Base-by-base conservation (phyloP, 225 moss, liverwort and hornwort genomes). In the Neckera pumila region DNA sequence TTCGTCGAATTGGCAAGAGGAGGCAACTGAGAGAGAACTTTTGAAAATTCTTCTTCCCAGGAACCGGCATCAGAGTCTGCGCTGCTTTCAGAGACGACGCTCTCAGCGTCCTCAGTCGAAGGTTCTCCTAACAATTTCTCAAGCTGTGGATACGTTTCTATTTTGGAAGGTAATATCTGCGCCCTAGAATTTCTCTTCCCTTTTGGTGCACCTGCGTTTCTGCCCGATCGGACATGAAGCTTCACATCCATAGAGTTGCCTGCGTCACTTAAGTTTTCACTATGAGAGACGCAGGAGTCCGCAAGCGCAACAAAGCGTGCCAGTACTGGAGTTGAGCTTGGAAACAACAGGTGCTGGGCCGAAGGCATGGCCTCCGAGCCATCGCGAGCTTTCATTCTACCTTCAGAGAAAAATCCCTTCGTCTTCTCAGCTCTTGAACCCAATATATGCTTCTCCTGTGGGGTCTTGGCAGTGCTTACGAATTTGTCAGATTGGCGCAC, bases 1-100 rank as follows among this genome's bases (percentile, higher is more conserved):
- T 53, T 33, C 31, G 83, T 82, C 38, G 84, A 73, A 69, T 89
- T 76, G 53, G 67, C 63, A 60, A 80, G 73, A 31, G 92, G 87
- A 80, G 88, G 90, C 80, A 92, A 79, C 88, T 93, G 91, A 51
- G 91, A 86, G 62, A 94, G 85, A 75, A 72, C 92, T 36, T 86
- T 90, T 28, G 89, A 78, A 30, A 92, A 84, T 54, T 94, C 93
- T 42, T 89, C 92, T 73, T 95, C 95, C 56, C 89, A 86, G 73
- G 88, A 86, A 75, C 85, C 45, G 28, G 89, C 89, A 71, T 90
- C 85, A 88, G 93, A 83, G 83, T 93, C 80, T 81, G 90, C 86
- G 87, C 89, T 76, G 91, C 91, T 79, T 92, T 91, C 89, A 87
- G 93, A 85, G 84, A 91, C 62, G 65, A 92, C 84, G 88, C 81